Evolutionary conservation across 106 monocot genomes (phyloP).

Genomic region (Allium sativum): DNA sequence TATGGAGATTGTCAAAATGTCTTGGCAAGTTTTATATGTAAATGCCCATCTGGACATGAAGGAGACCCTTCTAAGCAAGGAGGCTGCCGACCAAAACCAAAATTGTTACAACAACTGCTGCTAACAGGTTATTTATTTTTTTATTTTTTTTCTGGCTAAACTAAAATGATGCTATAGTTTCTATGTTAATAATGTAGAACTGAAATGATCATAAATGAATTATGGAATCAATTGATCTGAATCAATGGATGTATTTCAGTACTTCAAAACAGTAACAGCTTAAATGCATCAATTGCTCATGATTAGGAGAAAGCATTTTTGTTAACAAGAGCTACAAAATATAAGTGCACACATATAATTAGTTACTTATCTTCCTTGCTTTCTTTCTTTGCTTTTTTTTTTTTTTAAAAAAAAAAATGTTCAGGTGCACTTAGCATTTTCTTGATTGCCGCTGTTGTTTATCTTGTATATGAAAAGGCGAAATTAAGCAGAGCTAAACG

Average conservation of each 20-base stretch:
- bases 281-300: no score
- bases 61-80: background rate
- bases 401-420: no score
- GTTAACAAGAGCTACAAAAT: background rate
- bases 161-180: background rate
- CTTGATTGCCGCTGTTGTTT: background rate
- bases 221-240: no score
- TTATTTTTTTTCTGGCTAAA: background rate
- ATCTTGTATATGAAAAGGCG: constrained; percentile 1
- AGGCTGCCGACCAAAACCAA: background rate
- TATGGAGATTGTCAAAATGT: background rate
- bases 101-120: background rate
- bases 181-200: background rate
- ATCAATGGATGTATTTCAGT: no score
- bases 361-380: no score
- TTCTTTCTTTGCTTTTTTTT: background rate
- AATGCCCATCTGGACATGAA: background rate
- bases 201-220: no score
- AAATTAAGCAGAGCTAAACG: constrained; percentile 11
- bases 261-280: no score
- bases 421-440: background rate
- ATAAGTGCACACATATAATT: background rate
- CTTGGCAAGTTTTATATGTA: background rate
- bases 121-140: no score
- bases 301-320: background rate